A percentile compares a stretch with the other conserved stretches of the same genome.
phyloP scores from a whole-genome alignment of 2,329 filamentous ascomycete species.

The Trichothecium sympodiale region DNA sequence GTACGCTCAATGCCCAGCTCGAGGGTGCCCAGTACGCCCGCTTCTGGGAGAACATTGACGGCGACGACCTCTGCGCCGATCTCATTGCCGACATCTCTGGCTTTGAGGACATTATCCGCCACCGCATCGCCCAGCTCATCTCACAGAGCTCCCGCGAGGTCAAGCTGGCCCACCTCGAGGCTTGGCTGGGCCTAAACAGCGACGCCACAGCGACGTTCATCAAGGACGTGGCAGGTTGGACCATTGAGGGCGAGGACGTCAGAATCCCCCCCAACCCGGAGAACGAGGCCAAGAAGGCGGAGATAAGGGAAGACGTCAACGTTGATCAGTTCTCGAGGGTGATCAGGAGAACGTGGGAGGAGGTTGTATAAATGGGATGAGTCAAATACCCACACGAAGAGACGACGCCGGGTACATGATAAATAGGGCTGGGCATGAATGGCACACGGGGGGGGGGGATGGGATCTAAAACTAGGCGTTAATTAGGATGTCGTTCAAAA shows the following conservation, averaged over 20 bases:
- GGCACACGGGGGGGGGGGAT: constrained; percentile 16
- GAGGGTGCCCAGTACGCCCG: constrained; percentile 79
- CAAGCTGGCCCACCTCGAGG: constrained; percentile 54
- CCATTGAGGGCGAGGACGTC: constrained; percentile 57
- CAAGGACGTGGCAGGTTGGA: constrained; percentile 78
- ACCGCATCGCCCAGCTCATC: constrained; percentile 80
- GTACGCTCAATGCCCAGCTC: constrained; percentile 73
- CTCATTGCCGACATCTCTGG: constrained; percentile 87
- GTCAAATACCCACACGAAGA: not conserved
- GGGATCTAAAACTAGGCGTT: constrained; percentile 21
- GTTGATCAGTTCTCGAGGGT: constrained; percentile 77
- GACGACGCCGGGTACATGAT: constrained; percentile 10
- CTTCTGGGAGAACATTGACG: constrained; percentile 91
- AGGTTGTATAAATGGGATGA: constrained; percentile 23
- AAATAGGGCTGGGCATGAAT: constrained; percentile 10
- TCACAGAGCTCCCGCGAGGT: constrained; percentile 71
- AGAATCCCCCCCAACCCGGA: constrained; percentile 86
- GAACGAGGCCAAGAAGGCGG: constrained; percentile 91
- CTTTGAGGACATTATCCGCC: constrained; percentile 88
- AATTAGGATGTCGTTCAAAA: constrained; percentile 23
- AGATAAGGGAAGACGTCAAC: constrained; percentile 91
- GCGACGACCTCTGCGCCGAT: constrained; percentile 91
- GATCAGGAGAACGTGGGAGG: constrained; percentile 77
- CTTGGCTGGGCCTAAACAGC: constrained; percentile 63
- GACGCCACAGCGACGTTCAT: constrained; percentile 67